Evolutionary conservation across 192 early-diverging fungal species (phyloP), one percentile per base, ranked within the genome.

Genomic region (Pilobolus umbonatus): DNA sequence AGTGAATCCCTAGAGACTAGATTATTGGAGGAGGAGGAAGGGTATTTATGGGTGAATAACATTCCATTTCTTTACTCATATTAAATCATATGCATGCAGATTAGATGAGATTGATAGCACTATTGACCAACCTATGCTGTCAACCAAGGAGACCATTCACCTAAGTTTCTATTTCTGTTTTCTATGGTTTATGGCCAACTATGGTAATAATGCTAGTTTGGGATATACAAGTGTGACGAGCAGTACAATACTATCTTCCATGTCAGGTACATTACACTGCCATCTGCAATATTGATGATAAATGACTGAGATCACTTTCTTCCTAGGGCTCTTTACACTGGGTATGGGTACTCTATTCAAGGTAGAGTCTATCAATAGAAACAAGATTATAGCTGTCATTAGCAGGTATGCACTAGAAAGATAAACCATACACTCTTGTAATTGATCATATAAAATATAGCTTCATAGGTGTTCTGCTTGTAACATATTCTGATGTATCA

Each of bases 181-280:
- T n/a, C 67, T 90, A 42, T 92, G 90, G 90, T 92, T 92, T 75
- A 52, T 72, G 29, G 90, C 88, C 38, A 90, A 90, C 65, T 80
- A 81, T 69, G 69, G 80, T 3, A 85, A 79, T 40, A 92, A 89
- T 59, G 82, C 84, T 6, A 85, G 85, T 31, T 69, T 90, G 26
- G 85, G 85, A 0, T 86, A 88, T 55, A 89, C 88, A 15, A 80
- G 78, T 4, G 90, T 92, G 17, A 85, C 82, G 10, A 88, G 84
- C 59, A 80, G 80, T 28, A 88, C 90, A 15, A 90, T 92, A 12
- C 62, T 92, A 7, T 76, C 83, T 19, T 85, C 88, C 7, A 88
- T 84, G 50, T 88, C 88, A 35, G 85, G 78, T 75, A 62, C 29
- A 29, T 14, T 34, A 32, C 25, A n/a, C 2, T 35, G n/a, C 19